Evolutionary conservation across 2,329 filamentous ascomycete species (phyloP), one percentile per base, ranked within the genome.

Genomic region (Trichoderma polysporum): DNA sequence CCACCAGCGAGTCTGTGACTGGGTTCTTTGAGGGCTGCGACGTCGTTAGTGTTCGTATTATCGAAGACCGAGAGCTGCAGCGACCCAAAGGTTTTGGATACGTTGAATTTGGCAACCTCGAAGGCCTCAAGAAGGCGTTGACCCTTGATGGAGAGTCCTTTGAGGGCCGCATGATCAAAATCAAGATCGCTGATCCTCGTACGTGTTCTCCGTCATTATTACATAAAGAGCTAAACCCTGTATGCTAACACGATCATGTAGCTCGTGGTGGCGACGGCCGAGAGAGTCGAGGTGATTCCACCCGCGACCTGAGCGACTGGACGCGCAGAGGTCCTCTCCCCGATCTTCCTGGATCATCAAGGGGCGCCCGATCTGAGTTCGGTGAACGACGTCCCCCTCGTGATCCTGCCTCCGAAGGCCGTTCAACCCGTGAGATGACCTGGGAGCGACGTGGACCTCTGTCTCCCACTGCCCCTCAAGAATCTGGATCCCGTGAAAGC

Each of bases 11-110:
- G 72, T 91, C 94, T 74, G 90, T 99, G 70, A 89, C 86, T 73
- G 91, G 93, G 61, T 95, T 98, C 76, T 97, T 99, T 76, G 82
- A 85, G 61, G 92, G 86, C 66, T 97, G 94, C 79, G 87, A 93
- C 71, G 90, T 97, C 73, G 91, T 91, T 71, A 97, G 89, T 77
- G 93, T 99, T 71, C 92, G 95, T 75, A 93, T 99, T 74, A 97
- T 99, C 70, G 94, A 97, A 83, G 96, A 99, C 81, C 95, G 94
- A 77, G 86, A 97, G 78, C 91, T 95, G 77, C 89, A 91, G 79
- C 93, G 94, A 76, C 95, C 95, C 71, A 99, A 99, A 84, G 95
- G 95, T 57, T 99, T 99, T 75, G 95, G 94, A 69, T 99, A 99
- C 78, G 94, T 97, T 71, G 95, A 99, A 79, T 99, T 99, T 75